Percentiles rank a stretch among this genome's conserved stretches.
phyloP scores from a whole-genome alignment of 2,329 filamentous ascomycete genomes.

The Parafenestella ontariensis region DNA sequence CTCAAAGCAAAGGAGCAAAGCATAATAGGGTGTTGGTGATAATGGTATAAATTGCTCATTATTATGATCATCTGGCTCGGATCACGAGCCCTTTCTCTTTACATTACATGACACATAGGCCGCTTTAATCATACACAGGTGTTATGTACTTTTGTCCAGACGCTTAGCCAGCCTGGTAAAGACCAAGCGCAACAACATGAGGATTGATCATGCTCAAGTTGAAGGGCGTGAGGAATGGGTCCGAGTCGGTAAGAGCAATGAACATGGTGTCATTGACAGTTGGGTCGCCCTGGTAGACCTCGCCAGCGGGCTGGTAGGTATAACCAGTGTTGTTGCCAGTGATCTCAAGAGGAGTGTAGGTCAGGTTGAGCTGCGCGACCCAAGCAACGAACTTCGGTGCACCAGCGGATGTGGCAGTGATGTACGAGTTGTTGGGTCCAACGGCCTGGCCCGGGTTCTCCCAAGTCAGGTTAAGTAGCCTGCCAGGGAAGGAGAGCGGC shows the following conservation, averaged over 20 bases:
- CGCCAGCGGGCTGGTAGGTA: conserved; percentile 75
- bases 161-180: conserved; percentile 78
- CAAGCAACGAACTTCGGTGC: conserved; percentile 73
- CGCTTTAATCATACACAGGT: not conserved
- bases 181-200: conserved; percentile 74
- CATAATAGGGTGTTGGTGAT: too few relatives aligned
- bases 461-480: conserved; percentile 74
- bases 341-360: conserved; percentile 65
- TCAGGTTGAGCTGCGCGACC: conserved; percentile 72
- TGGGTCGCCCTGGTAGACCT: conserved; percentile 72
- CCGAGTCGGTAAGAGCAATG: conserved; percentile 73
- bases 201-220: conserved; percentile 78
- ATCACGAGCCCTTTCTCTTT: not conserved
- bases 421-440: conserved; percentile 83
- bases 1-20: too few relatives aligned
- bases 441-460: conserved; percentile 71
- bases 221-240: conserved; percentile 75
- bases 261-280: conserved; percentile 82
- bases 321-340: conserved; percentile 68
- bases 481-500: conserved; percentile 77
- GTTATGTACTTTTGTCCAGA: not conserved
- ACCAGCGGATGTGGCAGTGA: conserved; percentile 67
- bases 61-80: not conserved
- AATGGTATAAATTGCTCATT: not conserved
- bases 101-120: conserved; percentile 7